Evolutionary conservation across 2,329 filamentous ascomycete species (phyloP).

Genomic region (Alternaria postmessia): DNA sequence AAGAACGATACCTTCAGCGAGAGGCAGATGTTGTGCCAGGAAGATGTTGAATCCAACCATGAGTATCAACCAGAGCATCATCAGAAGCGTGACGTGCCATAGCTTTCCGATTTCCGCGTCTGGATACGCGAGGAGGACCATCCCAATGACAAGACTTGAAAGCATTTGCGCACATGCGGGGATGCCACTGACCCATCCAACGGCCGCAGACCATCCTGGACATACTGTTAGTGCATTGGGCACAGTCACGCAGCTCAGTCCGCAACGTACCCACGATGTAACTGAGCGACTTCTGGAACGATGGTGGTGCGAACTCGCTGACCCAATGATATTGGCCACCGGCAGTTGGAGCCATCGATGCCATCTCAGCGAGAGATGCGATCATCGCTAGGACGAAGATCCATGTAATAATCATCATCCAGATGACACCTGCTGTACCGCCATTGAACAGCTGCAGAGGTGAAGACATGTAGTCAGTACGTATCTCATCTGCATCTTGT

Average conservation of each 20-base stretch:
- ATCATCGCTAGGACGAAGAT: slow-evolving; percentile 34
- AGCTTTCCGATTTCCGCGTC: slow-evolving; percentile 51
- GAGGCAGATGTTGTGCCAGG: slow-evolving; percentile 55
- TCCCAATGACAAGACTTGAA: slow-evolving; percentile 29
- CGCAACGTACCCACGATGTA: slow-evolving; percentile 12
- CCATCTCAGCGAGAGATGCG: slow-evolving; percentile 16
- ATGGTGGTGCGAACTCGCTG: slow-evolving; percentile 9
- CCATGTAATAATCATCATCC: slow-evolving; percentile 35
- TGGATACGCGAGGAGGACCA: slow-evolving; percentile 50
- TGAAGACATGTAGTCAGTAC: too few species aligned
- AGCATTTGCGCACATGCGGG: slow-evolving; percentile 38
- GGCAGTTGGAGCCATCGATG: slow-evolving; percentile 13
- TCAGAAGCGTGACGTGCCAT: slow-evolving; percentile 37
- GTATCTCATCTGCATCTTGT: too few species aligned
- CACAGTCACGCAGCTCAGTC: neutral
- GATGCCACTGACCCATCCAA: slow-evolving; percentile 53
- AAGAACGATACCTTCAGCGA: slow-evolving; percentile 57
- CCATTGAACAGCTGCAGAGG: slow-evolving; percentile 26
- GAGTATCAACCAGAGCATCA: slow-evolving; percentile 48
- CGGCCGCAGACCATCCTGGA: slow-evolving; percentile 26
- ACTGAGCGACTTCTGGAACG: slow-evolving; percentile 8
- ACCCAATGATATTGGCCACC: slow-evolving; percentile 18
- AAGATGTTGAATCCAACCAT: slow-evolving; percentile 54
- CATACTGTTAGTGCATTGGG: neutral
- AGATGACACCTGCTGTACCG: slow-evolving; percentile 39